Evolutionary conservation across 352 stramenopile species (phyloP), one percentile per base, ranked within the genome.

Genomic region (Pythium aquatile): DNA sequence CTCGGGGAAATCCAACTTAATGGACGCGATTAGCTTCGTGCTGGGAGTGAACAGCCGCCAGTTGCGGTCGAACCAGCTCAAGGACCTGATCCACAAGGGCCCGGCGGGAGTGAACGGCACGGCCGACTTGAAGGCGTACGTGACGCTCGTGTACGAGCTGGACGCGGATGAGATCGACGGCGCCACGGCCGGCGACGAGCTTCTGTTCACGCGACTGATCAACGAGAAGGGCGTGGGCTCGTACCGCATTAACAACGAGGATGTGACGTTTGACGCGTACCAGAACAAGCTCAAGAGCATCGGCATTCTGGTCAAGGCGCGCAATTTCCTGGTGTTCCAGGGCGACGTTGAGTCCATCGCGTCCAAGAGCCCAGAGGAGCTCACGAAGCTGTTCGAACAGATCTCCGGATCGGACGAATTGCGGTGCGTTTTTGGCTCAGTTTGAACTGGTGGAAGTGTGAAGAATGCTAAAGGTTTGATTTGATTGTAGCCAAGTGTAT

Each of bases 281-380:
- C 91, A 99, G 76, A 72, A 77, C 9, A 84, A 89, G 54, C 83
- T 99, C 5, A 91, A 96, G 44, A 81, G 94, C 32, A 98, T 99
- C 68, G 97, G 97, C 5, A 97, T 99, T 28, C 78, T 99, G 28
- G 90, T 99, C 37, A 99, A 99, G 73, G 97, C 97, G 8, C 83
- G 97, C n/a, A 99, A 99, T 76, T 99, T 99, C 70, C 70, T 99
- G 8, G 97, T 99, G 6, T 99, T 99, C 76, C 98, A 99, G 61
- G 97, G 97, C 40, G 98, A 99, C 75, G 97, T 99, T 28, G 97
- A 99, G 75, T 96, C 85, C 29, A 97, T 99, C 58, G 97, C 97
- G 1, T 95, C 90, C 40, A 99, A 98, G 70, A 97, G 85, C 58
- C 97, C 97, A 0, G 87, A 96, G 9, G 91, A 99, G 65, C 77